These are phyloP conservation scores for Suillus fuscotomentosus DNA, from an alignment of 768 basidiomycete genomes.

Conservation along the genomic window DNA sequence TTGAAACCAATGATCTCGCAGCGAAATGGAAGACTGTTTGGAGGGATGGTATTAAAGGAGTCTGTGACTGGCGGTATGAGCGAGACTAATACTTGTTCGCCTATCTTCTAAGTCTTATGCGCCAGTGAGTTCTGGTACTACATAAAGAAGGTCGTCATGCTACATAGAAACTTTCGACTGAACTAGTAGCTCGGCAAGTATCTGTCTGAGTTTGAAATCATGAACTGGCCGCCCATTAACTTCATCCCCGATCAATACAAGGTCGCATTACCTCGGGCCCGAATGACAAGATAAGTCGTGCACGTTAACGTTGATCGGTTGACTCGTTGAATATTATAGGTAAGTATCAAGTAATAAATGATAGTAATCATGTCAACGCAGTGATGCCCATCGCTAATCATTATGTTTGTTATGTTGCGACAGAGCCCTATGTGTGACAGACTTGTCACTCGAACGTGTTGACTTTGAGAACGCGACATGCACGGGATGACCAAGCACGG, in stretches of 20 bases:
- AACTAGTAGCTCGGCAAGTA: neutral
- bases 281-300: neutral
- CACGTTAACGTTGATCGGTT: too few relatives aligned
- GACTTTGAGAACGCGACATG: neutral
- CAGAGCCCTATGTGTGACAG: neutral
- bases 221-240: too few relatives aligned
- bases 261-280: too few relatives aligned
- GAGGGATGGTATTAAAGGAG: neutral
- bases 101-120: neutral
- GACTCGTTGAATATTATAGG: neutral
- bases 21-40: neutral
- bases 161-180: too few relatives aligned
- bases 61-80: neutral
- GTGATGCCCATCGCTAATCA: neutral
- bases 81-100: neutral
- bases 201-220: neutral
- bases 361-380: too few relatives aligned
- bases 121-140: neutral
- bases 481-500: neutral
- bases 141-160: neutral
- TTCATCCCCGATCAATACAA: too few relatives aligned
- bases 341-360: neutral
- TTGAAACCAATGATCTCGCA: neutral
- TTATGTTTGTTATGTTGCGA: neutral
- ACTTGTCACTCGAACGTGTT: neutral